These are phyloP conservation scores for Umbelopsis sp. DNA, from an alignment of 192 early-diverging fungal species.

Conservation along the genomic window DNA sequence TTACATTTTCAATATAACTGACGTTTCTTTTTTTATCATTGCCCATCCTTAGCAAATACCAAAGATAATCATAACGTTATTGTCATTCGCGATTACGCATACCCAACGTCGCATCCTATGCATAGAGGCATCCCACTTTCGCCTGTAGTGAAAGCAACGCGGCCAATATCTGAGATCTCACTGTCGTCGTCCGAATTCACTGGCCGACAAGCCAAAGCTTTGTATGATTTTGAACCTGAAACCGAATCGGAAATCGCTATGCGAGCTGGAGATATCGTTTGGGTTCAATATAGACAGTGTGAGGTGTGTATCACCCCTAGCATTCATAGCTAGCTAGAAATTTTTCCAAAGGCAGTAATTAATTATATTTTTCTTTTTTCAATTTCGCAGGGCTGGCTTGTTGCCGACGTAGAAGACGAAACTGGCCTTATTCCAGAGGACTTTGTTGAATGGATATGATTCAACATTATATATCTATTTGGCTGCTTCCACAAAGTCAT, in stretches of 20 bases:
- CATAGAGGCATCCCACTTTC: slow-evolving; percentile 43
- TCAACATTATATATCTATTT: neutral
- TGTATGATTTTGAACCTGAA: slow-evolving; percentile 79
- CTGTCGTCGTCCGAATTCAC: slow-evolving; percentile 43
- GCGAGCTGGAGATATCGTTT: slow-evolving; percentile 63
- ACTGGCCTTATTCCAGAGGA: slow-evolving; percentile 78
- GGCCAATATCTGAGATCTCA: slow-evolving; percentile 25
- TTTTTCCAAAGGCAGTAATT: neutral
- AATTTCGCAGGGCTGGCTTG: slow-evolving; percentile 64
- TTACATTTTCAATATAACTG: neutral
- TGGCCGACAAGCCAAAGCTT: slow-evolving; percentile 55
- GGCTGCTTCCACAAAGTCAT: neutral
- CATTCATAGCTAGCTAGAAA: neutral
- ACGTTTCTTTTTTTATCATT: neutral
- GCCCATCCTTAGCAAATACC: neutral
- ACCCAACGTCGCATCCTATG: slow-evolving; percentile 41
- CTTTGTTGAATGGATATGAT: slow-evolving; percentile 65
- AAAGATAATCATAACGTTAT: slow-evolving; percentile 21
- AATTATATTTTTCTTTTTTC: slow-evolving; percentile 5
- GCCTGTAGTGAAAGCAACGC: slow-evolving; percentile 20
- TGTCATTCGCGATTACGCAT: slow-evolving; percentile 51
- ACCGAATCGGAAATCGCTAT: slow-evolving; percentile 69
- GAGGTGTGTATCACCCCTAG: slow-evolving; percentile 27
- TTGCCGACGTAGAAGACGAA: slow-evolving; percentile 64
- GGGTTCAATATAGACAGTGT: slow-evolving; percentile 73